Evolutionary conservation across 306 rosid genomes (phyloP).

Genomic region (Lagenaria siceraria): DNA sequence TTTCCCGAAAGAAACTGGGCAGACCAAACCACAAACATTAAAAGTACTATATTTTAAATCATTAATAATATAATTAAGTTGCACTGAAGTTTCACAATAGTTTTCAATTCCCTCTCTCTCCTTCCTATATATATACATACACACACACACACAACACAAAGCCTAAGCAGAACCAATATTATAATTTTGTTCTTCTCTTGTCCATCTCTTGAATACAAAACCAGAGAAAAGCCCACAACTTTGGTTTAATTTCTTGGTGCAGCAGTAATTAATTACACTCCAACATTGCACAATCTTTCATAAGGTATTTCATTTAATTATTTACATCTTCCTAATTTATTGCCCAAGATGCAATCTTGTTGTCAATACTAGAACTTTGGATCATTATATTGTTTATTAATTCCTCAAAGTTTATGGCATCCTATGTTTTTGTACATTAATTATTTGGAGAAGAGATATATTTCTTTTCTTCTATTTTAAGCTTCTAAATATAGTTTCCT

Average conservation of each 20-base stretch:
- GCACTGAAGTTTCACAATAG: background rate
- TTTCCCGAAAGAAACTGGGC: no score
- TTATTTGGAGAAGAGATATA: no score
- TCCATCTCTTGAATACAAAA: background rate
- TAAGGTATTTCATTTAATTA: no score
- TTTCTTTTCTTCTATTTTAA: no score
- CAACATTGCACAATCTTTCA: background rate
- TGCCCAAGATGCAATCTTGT: background rate
- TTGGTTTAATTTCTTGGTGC: background rate
- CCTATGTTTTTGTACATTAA: no score
- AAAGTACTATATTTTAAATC: background rate
- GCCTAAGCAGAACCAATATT: background rate
- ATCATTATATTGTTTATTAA: no score
- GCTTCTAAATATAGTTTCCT: no score
- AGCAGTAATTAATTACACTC: background rate
- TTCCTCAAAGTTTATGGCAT: background rate
- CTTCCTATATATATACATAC: no score
- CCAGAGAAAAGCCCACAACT: background rate
- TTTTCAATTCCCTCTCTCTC: background rate
- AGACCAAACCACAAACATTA: no score
- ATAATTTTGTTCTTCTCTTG: background rate
- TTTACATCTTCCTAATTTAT: background rate
- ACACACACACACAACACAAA: no score
- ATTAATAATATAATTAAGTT: background rate
- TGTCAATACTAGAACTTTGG: no score